These are phyloP conservation scores for Microascus cirrosus DNA, from an alignment of 2,329 filamentous ascomycete species.

Conservation along the genomic window DNA sequence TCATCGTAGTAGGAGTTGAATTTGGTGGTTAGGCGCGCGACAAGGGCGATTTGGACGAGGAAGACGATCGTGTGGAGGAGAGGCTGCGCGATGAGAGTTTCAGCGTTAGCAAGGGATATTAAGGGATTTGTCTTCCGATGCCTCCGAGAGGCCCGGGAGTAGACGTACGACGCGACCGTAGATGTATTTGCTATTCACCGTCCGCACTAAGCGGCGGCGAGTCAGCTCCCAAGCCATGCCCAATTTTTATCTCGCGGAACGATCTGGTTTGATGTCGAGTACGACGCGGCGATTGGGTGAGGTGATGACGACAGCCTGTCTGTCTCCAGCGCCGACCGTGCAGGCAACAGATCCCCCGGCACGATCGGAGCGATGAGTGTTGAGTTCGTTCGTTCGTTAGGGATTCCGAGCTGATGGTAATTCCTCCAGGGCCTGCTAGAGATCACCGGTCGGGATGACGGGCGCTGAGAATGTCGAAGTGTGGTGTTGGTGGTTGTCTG, in stretches of 20 bases:
- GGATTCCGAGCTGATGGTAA: not conserved
- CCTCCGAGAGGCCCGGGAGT: not conserved
- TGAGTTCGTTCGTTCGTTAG: not conserved
- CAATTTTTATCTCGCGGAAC: not conserved
- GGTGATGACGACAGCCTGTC: not conserved
- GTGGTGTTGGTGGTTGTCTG: too few relatives aligned
- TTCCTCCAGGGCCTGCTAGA: not conserved
- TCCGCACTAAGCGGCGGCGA: slow-evolving; percentile 49
- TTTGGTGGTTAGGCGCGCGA: slow-evolving; percentile 69
- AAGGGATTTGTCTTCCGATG: not conserved
- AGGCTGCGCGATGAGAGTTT: slow-evolving; percentile 45
- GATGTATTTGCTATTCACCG: slow-evolving; percentile 61
- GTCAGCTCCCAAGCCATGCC: slow-evolving; percentile 47
- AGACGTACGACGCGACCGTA: slow-evolving; percentile 60
- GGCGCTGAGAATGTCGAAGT: not conserved
- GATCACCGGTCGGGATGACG: not conserved
- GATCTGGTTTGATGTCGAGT: not conserved
- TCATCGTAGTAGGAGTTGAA: slow-evolving; percentile 94
- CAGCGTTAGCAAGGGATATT: not conserved
- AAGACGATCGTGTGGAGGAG: slow-evolving; percentile 77
- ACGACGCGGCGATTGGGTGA: not conserved
- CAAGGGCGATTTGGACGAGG: slow-evolving; percentile 77
- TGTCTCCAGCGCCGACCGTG: not conserved
- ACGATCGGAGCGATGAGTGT: not conserved
- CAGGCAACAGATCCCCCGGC: not conserved